phyloP scores from a whole-genome alignment of 2,329 filamentous ascomycete genomes.

The Pseudogymnoascus pannorum region DNA sequence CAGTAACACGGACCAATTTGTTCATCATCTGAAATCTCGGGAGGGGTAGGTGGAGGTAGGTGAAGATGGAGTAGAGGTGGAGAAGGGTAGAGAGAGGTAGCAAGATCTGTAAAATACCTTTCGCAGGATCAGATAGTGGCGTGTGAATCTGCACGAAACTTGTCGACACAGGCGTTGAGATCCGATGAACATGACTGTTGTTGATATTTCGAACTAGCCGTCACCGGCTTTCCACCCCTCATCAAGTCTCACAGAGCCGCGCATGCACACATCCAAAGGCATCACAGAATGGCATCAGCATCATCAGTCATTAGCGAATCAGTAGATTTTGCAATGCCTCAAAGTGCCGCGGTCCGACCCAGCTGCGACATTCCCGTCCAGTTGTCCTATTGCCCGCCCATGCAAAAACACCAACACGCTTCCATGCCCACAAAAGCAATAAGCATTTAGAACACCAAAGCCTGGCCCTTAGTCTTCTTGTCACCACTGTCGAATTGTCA shows the following conservation, averaged over 20 bases:
- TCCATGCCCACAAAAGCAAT: conserved; percentile 25
- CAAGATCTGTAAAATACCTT: neutral
- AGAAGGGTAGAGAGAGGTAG: neutral
- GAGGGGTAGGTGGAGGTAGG: neutral
- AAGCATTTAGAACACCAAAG: conserved; percentile 92
- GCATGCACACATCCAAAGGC: neutral
- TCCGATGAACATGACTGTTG: neutral
- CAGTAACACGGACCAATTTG: conserved; percentile 11
- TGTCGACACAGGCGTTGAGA: neutral
- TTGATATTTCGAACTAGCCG: neutral
- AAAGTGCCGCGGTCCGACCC: conserved; percentile 8
- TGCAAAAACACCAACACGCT: conserved; percentile 7
- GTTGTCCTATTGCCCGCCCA: neutral
- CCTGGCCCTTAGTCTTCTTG: conserved; percentile 99
- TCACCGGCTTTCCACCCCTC: neutral
- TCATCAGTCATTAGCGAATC: conserved; percentile 9
- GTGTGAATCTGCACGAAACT: neutral
- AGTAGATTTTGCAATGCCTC: conserved; percentile 11
- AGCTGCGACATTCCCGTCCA: conserved; percentile 6
- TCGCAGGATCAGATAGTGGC: neutral
- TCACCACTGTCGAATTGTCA: conserved; percentile 70
- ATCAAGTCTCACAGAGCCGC: conserved; percentile 1
- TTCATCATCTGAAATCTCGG: conserved; percentile 9
- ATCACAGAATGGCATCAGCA: conserved; percentile 9
- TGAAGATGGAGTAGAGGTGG: neutral